phyloP scores from a whole-genome alignment of 768 basidiomycete species.

The Sarcodon aspratus region DNA sequence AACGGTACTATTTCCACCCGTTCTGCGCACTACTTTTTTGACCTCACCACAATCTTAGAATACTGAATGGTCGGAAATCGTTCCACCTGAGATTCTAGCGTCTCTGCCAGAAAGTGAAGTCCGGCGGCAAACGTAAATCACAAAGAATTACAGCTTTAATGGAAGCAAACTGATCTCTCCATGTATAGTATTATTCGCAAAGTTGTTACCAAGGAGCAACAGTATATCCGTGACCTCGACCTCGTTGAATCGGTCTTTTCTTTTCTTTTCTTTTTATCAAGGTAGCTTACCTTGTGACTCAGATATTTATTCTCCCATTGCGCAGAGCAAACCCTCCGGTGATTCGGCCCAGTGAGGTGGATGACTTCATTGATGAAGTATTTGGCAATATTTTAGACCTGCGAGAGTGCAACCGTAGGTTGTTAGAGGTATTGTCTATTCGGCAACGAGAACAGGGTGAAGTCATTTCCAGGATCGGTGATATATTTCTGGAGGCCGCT shows the following conservation, averaged over 20 bases:
- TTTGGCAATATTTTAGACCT: slow-evolving; percentile 85
- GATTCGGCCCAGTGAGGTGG: slow-evolving; percentile 44
- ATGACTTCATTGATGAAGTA: slow-evolving; percentile 81
- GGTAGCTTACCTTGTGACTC: slow-evolving; percentile 8
- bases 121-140: slow-evolving; percentile 58
- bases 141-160: not conserved
- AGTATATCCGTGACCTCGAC: slow-evolving; percentile 82
- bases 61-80: slow-evolving; percentile 40
- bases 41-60: slow-evolving; percentile 11
- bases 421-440: slow-evolving; percentile 81
- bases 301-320: slow-evolving; percentile 45
- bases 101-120: slow-evolving; percentile 70
- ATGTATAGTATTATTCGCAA: slow-evolving; percentile 61
- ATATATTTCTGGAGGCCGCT: slow-evolving; percentile 80
- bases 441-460: slow-evolving; percentile 78
- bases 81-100: slow-evolving; percentile 35
- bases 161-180: slow-evolving; percentile 1
- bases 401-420: slow-evolving; percentile 68
- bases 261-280: slow-evolving; percentile 35
- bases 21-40: not conserved
- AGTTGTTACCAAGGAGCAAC: slow-evolving; percentile 79
- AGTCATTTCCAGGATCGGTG: slow-evolving; percentile 77
- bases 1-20: not conserved
- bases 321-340: slow-evolving; percentile 44
- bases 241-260: slow-evolving; percentile 57